phyloP scores from a whole-genome alignment of 805 yeast species.

The Candida succiphila region DNA sequence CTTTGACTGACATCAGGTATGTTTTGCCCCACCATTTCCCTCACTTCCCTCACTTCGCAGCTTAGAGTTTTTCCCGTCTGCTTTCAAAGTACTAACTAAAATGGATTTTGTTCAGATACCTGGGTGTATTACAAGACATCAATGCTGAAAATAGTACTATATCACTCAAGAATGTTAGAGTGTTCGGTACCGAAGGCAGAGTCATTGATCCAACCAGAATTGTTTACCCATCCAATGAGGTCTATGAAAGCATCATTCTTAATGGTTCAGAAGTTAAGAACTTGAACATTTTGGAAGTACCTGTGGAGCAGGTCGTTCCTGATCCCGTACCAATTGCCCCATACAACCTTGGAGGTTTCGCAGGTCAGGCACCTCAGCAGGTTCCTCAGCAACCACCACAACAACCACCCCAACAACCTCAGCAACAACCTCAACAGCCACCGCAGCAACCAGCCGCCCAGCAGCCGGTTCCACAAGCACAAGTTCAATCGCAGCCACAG shows the following conservation, averaged over 20 bases:
- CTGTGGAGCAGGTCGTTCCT: constrained; percentile 55
- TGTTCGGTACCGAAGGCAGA: constrained; percentile 91
- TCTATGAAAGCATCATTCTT: constrained; percentile 72
- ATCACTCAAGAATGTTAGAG: constrained; percentile 67
- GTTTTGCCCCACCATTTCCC: constrained; percentile 17
- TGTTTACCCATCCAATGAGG: constrained; percentile 56
- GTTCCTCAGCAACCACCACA: background rate
- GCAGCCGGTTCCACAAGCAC: constrained; percentile 10
- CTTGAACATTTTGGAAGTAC: constrained; percentile 69
- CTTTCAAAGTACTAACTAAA: constrained; percentile 21
- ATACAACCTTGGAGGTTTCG: constrained; percentile 3
- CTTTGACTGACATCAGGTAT: constrained; percentile 61
- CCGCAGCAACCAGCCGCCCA: constrained; percentile 10
- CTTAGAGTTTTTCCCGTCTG: too few species aligned
- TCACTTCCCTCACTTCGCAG: constrained; percentile 5
- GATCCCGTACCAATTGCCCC: constrained; percentile 25
- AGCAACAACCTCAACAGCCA: constrained; percentile 11
- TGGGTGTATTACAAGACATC: constrained; percentile 79
- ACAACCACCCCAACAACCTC: constrained; percentile 8
- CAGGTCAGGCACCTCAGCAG: constrained; percentile 6
- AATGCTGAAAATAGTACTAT: constrained; percentile 89
- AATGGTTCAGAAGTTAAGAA: constrained; percentile 91
- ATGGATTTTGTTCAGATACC: constrained; percentile 59
- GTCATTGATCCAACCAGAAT: constrained; percentile 59
- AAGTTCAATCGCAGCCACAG: constrained; percentile 2